Evolutionary conservation across 306 rosid genomes (phyloP), one percentile per base, ranked within the genome.

Genomic region (Vigna hirtella): DNA sequence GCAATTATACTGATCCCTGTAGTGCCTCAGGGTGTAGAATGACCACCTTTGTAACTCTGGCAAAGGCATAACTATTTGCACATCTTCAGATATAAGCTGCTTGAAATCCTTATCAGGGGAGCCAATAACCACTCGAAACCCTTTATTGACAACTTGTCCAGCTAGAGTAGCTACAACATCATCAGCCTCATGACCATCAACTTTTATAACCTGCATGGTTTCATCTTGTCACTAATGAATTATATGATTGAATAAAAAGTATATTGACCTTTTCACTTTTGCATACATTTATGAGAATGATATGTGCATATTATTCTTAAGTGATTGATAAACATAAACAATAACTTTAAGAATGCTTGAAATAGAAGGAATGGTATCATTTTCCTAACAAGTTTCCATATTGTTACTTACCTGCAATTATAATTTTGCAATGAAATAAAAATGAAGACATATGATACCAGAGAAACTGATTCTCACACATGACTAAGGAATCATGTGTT

Each of bases 21-120:
- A 91, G 81, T 92, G 95, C 82, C 73, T 89, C 53, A 91, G 67
- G 51, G 98, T 92, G 92, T 89, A 92, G 86, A 95, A 95, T 56
- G 97, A 95, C 98, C 98, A 92, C 76, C 98, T 88, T 64, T 76
- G 78, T 61, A 92, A 86, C 77, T 95, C 96, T 1, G 87, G 90
- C 87, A 89, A 79, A 43, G 98, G 97, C 91, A 95, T 89, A 66
- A 92, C 98, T 34, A 95, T 85, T 78, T 92, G 96, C 58, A 92
- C 97, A 84, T 89, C 88, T n/a, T 95, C 95, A 40, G 97, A 92
- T 72, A 95, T 91, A 85, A 95, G 87, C 78, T 95, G 98, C 87
- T 92, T 92, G 83, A 95, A 95, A 88, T 95, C 98, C 81, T 95
- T 92, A 86, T 95, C 98, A 26, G 98, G 98, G n/a, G 98, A 95